phyloP scores from a whole-genome alignment of 805 yeast genomes.

The Saccharomycopsis fibuligera region DNA sequence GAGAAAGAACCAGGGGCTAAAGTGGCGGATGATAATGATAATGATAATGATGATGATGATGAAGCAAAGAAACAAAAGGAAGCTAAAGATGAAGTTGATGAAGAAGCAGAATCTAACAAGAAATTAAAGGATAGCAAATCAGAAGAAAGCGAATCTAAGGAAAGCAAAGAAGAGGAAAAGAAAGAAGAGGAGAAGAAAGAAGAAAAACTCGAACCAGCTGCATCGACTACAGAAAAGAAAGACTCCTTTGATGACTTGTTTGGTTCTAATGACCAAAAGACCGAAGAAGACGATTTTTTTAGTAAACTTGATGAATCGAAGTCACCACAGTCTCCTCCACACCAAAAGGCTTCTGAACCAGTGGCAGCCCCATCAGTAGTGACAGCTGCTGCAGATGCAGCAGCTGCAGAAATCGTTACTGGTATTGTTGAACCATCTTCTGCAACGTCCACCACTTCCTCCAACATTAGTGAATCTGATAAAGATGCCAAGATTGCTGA shows the following conservation, averaged over 20 bases:
- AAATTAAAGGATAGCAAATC: slow-evolving; percentile 39
- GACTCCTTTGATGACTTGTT: slow-evolving; percentile 22
- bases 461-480: too few relatives aligned
- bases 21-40: slow-evolving; percentile 13
- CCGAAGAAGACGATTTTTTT: slow-evolving; percentile 14
- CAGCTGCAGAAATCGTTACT: not conserved
- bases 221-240: slow-evolving; percentile 28
- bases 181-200: slow-evolving; percentile 25
- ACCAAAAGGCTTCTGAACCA: not conserved
- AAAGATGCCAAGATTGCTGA: slow-evolving; percentile 23
- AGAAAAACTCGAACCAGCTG: slow-evolving; percentile 27
- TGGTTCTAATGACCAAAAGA: slow-evolving; percentile 3
- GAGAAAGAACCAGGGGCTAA: slow-evolving; percentile 10
- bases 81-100: slow-evolving; percentile 41
- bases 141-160: slow-evolving; percentile 33
- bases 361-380: not conserved
- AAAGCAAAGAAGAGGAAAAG: slow-evolving; percentile 35
- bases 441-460: too few relatives aligned
- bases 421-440: too few relatives aligned
- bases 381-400: not conserved
- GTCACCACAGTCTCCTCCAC: slow-evolving; percentile 2
- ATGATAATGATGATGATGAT: slow-evolving; percentile 7
- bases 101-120: slow-evolving; percentile 30
- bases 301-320: slow-evolving; percentile 8
- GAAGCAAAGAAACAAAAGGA: slow-evolving; percentile 36